Evolutionary conservation across 2,329 filamentous ascomycete species (phyloP).

Genomic region (Claviceps spartinae): DNA sequence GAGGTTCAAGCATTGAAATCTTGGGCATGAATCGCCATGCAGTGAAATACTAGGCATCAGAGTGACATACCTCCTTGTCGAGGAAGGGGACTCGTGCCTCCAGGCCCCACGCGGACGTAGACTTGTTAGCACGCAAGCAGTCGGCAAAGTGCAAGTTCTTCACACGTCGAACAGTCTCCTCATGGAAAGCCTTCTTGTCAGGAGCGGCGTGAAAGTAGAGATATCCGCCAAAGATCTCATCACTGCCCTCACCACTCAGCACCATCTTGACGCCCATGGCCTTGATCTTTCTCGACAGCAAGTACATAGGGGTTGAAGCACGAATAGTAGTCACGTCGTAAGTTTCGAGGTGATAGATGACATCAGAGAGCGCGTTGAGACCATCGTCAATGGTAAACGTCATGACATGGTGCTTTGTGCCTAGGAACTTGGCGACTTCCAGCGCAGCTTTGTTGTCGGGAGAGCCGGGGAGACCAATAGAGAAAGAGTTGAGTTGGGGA

Average conservation of each 20-base stretch:
- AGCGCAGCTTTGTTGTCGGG: slow-evolving; percentile 86
- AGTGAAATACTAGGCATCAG: no score
- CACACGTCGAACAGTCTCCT: slow-evolving; percentile 83
- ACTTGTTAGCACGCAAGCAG: slow-evolving; percentile 97
- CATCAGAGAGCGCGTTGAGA: slow-evolving; percentile 83
- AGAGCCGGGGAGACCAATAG: slow-evolving; percentile 84
- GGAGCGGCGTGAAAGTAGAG: slow-evolving; percentile 97
- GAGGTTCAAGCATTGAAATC: no score
- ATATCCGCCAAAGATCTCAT: slow-evolving; percentile 97
- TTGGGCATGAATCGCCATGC: no score
- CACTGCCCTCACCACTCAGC: slow-evolving; percentile 86
- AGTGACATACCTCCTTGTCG: slow-evolving; percentile 61
- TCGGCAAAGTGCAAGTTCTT: slow-evolving; percentile 96
- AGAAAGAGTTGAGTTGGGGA: slow-evolving; percentile 95
- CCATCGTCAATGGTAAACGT: slow-evolving; percentile 97
- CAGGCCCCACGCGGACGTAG: slow-evolving; percentile 92
- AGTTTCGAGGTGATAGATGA: slow-evolving; percentile 95
- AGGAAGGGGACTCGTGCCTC: slow-evolving; percentile 97
- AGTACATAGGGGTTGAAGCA: slow-evolving; percentile 96
- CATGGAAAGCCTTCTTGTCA: slow-evolving; percentile 82
- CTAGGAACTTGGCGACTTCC: slow-evolving; percentile 90
- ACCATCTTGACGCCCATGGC: slow-evolving; percentile 99
- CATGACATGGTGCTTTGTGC: slow-evolving; percentile 95
- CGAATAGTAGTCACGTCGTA: slow-evolving; percentile 98
- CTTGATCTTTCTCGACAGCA: slow-evolving; percentile 97